phyloP scores from a whole-genome alignment of 345 rosid species.

The Pelargonium nanum region DNA sequence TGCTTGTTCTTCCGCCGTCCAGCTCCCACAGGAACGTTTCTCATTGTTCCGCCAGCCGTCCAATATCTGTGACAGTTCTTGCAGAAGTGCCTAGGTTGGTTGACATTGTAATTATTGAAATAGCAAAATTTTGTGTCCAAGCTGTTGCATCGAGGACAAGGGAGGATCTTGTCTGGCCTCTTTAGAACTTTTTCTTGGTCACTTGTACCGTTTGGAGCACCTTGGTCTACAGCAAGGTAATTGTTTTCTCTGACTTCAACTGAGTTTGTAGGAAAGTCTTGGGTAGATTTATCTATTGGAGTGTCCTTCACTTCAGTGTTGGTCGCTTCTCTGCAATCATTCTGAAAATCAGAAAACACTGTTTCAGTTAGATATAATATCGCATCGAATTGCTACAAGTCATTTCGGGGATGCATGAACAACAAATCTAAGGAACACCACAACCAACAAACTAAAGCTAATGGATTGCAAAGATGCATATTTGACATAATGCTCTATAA shows the following conservation, averaged over 20 bases:
- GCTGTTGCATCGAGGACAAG: constrained; percentile 28
- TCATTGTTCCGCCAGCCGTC: constrained; percentile 31
- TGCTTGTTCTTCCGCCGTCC: constrained; percentile 26
- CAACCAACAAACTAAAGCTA: background rate
- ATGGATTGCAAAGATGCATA: background rate
- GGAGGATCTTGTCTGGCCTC: constrained; percentile 25
- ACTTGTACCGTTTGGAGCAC: no score
- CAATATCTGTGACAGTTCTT: constrained; percentile 30
- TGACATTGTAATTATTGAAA: constrained; percentile 26
- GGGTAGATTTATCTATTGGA: background rate
- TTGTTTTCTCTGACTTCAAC: background rate
- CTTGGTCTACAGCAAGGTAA: background rate
- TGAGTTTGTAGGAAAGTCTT: background rate
- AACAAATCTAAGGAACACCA: no score
- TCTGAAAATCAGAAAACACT: background rate
- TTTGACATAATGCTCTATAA: background rate
- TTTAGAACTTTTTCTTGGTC: constrained; percentile 19
- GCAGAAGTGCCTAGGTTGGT: constrained; percentile 29
- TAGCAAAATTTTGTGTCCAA: constrained; percentile 30
- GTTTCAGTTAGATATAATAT: background rate
- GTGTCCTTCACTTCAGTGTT: constrained; percentile 8
- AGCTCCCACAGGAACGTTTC: constrained; percentile 29
- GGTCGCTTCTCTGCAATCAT: constrained; percentile 6
- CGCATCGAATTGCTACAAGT: background rate
- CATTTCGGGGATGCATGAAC: no score